These are phyloP conservation scores for Phytopythium aichiense DNA, from an alignment of 352 stramenopile species.

Conservation along the genomic window DNA sequence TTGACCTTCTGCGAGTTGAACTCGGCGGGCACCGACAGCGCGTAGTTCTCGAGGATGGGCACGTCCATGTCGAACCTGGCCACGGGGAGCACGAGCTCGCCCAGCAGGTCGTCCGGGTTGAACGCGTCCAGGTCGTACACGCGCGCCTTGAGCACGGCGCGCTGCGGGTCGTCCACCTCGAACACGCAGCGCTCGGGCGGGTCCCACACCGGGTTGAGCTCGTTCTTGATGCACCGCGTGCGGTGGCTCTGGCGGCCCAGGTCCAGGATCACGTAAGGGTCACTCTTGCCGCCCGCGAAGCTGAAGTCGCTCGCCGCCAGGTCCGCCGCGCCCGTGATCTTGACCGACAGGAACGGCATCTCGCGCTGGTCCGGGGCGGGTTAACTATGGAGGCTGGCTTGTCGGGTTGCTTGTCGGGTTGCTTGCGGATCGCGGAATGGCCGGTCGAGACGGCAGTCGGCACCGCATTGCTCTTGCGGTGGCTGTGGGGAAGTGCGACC, in stretches of 20 bases:
- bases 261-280: conserved; percentile 68
- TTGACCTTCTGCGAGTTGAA: conserved; percentile 39
- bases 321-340: conserved; percentile 40
- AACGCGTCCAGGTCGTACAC: conserved; percentile 69
- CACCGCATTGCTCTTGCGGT: not conserved
- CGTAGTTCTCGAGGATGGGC: conserved; percentile 44
- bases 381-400: not conserved
- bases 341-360: conserved; percentile 54
- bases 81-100: conserved; percentile 43
- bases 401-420: not conserved
- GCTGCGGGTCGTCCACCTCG: conserved; percentile 32
- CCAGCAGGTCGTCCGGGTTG: conserved; percentile 63
- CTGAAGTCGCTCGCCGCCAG: conserved; percentile 59
- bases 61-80: conserved; percentile 43
- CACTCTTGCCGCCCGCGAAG: conserved; percentile 55
- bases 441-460: not conserved
- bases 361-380: not conserved
- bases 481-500: not conserved
- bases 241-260: conserved; percentile 45
- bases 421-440: conserved; percentile 4
- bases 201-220: conserved; percentile 62
- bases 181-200: conserved; percentile 64
- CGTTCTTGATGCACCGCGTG: conserved; percentile 56
- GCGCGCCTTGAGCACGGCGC: conserved; percentile 42
- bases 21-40: conserved; percentile 35